Evolutionary conservation across 169 alveolate genomes (phyloP).

Genomic region (Babesia sp.): DNA sequence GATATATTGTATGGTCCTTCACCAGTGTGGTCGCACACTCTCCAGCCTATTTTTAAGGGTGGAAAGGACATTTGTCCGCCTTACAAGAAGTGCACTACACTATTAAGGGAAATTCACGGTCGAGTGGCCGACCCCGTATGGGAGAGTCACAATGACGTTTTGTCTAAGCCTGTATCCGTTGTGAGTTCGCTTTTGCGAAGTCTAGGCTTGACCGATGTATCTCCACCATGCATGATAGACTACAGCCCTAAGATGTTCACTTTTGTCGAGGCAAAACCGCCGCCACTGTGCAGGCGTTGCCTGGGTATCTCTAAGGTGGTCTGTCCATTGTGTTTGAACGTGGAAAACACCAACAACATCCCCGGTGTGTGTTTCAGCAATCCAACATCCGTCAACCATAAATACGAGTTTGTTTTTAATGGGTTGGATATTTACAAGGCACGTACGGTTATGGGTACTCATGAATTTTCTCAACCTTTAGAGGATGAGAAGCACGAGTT

Average conservation of each 20-base stretch:
- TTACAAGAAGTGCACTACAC: constrained; percentile 12
- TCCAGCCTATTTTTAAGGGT: constrained; percentile 38
- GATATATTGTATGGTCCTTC: constrained; percentile 59
- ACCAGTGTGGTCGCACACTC: constrained; percentile 45
- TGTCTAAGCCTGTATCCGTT: neutral
- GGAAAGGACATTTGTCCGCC: constrained; percentile 39
- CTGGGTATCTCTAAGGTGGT: constrained; percentile 57
- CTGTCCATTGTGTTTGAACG: constrained; percentile 44
- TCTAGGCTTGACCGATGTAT: constrained; percentile 47
- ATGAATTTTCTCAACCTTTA: neutral
- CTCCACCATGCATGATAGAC: constrained; percentile 54
- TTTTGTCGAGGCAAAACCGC: constrained; percentile 34
- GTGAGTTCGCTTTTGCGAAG: constrained; percentile 1
- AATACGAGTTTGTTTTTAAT: constrained; percentile 52
- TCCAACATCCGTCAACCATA: constrained; percentile 35
- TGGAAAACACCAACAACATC: constrained; percentile 1
- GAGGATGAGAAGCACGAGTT: neutral
- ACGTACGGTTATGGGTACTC: constrained; percentile 28
- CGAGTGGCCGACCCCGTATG: constrained; percentile 60
- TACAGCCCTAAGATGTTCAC: constrained; percentile 64
- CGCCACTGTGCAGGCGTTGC: constrained; percentile 61
- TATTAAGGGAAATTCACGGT: constrained; percentile 30
- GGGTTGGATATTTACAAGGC: constrained; percentile 40
- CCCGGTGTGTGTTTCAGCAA: constrained; percentile 49
- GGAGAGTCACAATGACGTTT: constrained; percentile 29